These are phyloP conservation scores for Turritis glabra DNA, from an alignment of 345 rosid species.

Conservation along the genomic window DNA sequence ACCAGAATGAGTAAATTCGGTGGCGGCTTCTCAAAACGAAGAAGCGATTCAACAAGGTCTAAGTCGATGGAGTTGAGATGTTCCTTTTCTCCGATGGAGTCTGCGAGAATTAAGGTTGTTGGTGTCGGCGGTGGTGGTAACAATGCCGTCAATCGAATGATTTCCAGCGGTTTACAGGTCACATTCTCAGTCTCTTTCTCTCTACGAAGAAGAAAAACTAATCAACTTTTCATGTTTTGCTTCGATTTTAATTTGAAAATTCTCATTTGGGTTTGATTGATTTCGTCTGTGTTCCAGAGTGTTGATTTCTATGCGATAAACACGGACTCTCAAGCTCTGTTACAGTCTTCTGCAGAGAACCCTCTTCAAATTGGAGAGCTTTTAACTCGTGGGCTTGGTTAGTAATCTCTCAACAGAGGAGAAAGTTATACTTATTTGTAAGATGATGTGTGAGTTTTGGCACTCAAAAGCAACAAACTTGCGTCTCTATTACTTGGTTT, in stretches of 20 bases:
- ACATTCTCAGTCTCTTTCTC: background rate
- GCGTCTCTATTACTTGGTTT: background rate
- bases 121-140: slow-evolving; percentile 99
- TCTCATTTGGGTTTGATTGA: background rate
- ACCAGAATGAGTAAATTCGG: slow-evolving; percentile 29
- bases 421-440: background rate
- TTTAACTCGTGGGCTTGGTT: slow-evolving; percentile 96
- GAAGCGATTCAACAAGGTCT: slow-evolving; percentile 31
- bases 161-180: slow-evolving; percentile 92
- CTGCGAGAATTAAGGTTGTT: slow-evolving; percentile 91
- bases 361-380: slow-evolving; percentile 97
- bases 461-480: slow-evolving; percentile 5
- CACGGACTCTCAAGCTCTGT: slow-evolving; percentile 90
- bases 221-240: background rate
- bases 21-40: slow-evolving; percentile 38
- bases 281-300: slow-evolving; percentile 49
- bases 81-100: slow-evolving; percentile 68
- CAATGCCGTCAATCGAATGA: slow-evolving; percentile 99
- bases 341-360: slow-evolving; percentile 78
- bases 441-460: slow-evolving; percentile 13
- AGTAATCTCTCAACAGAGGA: background rate
- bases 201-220: background rate
- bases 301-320: slow-evolving; percentile 94
- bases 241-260: background rate
- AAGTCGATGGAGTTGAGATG: slow-evolving; percentile 47